Percentiles rank a stretch among this genome's conserved stretches.
phyloP scores from a whole-genome alignment of 1,139 yeast species.

The Nakaseomyces uthaithaninus region DNA sequence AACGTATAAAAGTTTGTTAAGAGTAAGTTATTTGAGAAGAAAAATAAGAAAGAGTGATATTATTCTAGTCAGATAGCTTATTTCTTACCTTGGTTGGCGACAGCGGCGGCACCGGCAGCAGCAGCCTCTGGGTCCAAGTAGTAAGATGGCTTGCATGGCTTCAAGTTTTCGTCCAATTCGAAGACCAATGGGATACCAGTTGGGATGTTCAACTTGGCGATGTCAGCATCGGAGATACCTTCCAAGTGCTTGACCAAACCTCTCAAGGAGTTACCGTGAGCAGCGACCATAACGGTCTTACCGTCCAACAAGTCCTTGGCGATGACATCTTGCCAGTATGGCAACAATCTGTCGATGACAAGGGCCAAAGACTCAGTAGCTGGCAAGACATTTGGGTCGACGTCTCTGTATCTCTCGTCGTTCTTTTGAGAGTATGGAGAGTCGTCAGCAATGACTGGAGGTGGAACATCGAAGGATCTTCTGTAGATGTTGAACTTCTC shows the following conservation, averaged over 20 bases:
- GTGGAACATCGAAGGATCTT: conserved; percentile 96
- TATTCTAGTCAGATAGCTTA: conserved; percentile 12
- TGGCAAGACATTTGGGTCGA: conserved; percentile 83
- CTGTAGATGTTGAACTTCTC: conserved; percentile 96
- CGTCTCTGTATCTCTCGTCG: conserved; percentile 75
- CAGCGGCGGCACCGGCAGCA: conserved; percentile 99
- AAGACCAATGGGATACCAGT: conserved; percentile 98
- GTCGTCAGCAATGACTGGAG: conserved; percentile 74
- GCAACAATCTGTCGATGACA: conserved; percentile 94
- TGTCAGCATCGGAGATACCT: conserved; percentile 83
- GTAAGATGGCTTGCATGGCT: conserved; percentile 88
- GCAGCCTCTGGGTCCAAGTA: conserved; percentile 99
- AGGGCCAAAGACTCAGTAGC: conserved; percentile 90
- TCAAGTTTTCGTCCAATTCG: conserved; percentile 81
- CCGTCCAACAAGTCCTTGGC: conserved; percentile 76
- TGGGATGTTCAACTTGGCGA: conserved; percentile 93
- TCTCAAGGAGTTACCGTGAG: conserved; percentile 98
- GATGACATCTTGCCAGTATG: conserved; percentile 95
- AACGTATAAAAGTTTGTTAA: conserved; percentile 3
- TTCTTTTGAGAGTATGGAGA: conserved; percentile 78
- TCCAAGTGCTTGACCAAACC: conserved; percentile 95
- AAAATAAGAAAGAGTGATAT: conserved; percentile 4
- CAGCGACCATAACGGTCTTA: conserved; percentile 88
- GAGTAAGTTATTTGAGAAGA: conserved; percentile 1
- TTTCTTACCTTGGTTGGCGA: conserved; percentile 87